phyloP scores from a whole-genome alignment of 2,329 filamentous ascomycete species.

The Pleoardoris graminearum region DNA sequence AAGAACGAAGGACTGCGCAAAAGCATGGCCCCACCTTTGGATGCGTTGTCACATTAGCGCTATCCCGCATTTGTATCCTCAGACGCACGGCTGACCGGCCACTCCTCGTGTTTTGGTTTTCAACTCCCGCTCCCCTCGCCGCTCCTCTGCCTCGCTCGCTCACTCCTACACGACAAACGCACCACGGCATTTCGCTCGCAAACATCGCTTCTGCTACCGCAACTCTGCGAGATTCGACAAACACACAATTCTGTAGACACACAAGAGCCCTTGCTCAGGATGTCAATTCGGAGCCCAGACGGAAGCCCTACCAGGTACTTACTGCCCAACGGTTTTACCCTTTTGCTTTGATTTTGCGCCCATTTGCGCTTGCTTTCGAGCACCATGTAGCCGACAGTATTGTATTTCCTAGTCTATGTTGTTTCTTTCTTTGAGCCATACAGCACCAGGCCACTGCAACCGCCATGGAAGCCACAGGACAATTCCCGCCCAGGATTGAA shows the following conservation, averaged over 20 bases:
- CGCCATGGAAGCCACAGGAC: slow-evolving; percentile 29
- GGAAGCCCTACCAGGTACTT: slow-evolving; percentile 49
- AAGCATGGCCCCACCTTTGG: slow-evolving; percentile 40
- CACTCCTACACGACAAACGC: slow-evolving; percentile 26
- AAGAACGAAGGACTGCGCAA: slow-evolving; percentile 31
- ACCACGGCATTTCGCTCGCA: slow-evolving; percentile 17
- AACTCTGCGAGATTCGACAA: slow-evolving; percentile 22
- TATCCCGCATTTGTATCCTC: slow-evolving; percentile 22
- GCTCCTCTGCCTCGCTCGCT: slow-evolving; percentile 31
- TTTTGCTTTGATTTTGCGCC: slow-evolving; percentile 27
- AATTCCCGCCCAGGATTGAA: slow-evolving; percentile 16
- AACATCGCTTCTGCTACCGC: slow-evolving; percentile 19
- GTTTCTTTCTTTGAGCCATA: slow-evolving; percentile 34
- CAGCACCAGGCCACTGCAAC: slow-evolving; percentile 27
- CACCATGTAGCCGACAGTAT: slow-evolving; percentile 29
- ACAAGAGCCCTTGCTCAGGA: slow-evolving; percentile 48
- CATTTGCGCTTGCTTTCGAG: slow-evolving; percentile 21
- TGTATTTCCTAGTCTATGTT: slow-evolving; percentile 31
- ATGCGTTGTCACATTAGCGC: slow-evolving; percentile 44
- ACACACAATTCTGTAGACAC: slow-evolving; percentile 22
- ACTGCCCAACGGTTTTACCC: slow-evolving; percentile 46
- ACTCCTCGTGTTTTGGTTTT: slow-evolving; percentile 35
- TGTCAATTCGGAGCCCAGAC: slow-evolving; percentile 50
- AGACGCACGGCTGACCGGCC: slow-evolving; percentile 37
- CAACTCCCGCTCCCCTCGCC: slow-evolving; percentile 17